A percentile compares a stretch with the other conserved stretches of the same genome.
Evolutionary conservation across 1,139 yeast genomes (phyloP).

Genomic region (Yamadazyma dendronema): DNA sequence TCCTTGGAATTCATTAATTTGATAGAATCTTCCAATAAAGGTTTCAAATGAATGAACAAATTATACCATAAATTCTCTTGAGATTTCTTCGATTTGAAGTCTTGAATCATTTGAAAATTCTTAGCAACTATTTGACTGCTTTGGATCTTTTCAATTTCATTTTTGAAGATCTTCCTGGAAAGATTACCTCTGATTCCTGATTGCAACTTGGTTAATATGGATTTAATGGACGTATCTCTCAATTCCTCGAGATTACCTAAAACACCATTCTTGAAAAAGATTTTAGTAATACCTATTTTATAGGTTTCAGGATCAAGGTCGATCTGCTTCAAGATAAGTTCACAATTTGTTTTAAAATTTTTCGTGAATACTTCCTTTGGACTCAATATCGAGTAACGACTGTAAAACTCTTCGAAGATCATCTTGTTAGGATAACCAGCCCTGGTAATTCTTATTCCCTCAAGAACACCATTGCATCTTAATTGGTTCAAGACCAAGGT

Average conservation of each 20-base stretch:
- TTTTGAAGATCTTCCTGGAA: slow-evolving; percentile 52
- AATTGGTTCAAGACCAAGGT: slow-evolving; percentile 80
- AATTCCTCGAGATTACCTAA: slow-evolving; percentile 80
- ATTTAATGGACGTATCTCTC: slow-evolving; percentile 64
- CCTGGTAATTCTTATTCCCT: slow-evolving; percentile 95
- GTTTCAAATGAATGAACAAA: slow-evolving; percentile 69
- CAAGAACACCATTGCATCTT: slow-evolving; percentile 95
- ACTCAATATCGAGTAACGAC: slow-evolving; percentile 68
- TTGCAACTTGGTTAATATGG: slow-evolving; percentile 62
- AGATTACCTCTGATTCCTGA: slow-evolving; percentile 64
- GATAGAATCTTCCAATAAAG: slow-evolving; percentile 66
- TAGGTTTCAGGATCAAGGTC: slow-evolving; percentile 62
- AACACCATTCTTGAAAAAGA: slow-evolving; percentile 93
- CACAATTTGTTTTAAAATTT: slow-evolving; percentile 62
- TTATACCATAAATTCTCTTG: slow-evolving; percentile 76
- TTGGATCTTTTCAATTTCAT: slow-evolving; percentile 57
- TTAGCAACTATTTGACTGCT: slow-evolving; percentile 70
- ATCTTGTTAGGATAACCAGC: slow-evolving; percentile 96
- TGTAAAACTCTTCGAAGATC: slow-evolving; percentile 75
- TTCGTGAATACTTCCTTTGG: slow-evolving; percentile 46
- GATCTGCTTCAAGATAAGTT: slow-evolving; percentile 59
- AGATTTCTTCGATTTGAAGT: slow-evolving; percentile 28
- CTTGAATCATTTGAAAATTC: slow-evolving; percentile 56
- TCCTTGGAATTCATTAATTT: slow-evolving; percentile 56
- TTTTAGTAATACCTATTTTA: slow-evolving; percentile 80